Base-by-base conservation (phyloP, 805 yeast genomes). In the Candida pini region DNA sequence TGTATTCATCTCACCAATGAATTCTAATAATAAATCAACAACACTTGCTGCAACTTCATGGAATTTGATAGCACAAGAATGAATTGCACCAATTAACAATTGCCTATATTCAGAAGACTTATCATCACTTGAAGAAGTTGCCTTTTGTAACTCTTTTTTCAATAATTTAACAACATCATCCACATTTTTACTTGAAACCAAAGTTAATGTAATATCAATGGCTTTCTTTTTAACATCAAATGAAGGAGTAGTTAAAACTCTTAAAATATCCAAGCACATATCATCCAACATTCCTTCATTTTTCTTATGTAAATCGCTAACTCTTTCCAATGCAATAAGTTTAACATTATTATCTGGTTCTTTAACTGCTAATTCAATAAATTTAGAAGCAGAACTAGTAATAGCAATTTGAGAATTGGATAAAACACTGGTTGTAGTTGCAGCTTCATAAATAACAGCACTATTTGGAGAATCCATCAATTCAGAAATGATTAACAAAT, bases 271-370 rank as follows among this genome's bases (percentile, higher is more conserved):
- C 62, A 92, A 69, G 18, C 86, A 78, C 43, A 84, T 70, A 38
- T 84, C 94, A 54, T 85, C 89, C 46, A 90, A 70, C 31, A 84
- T 69, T 34, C 96, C 96, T 16, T 92, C 90, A 54, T 80, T 76
- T 42, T 71, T 72, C 42, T 66, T 65, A 53, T 85, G 81, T 34
- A 92, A 74, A 35, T 81, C 87, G 48, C 74, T 75, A 40, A 92
- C 79, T 59, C 94, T 77, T 54, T 87, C 92, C 53, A 92, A 70
- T 15, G 95, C 92, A 52, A 90, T 89, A 45, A 92, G 73, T 62
- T 94, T 94, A 49, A 90, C 89, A 54, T 89, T 92, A 64, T 85
- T 89, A 61, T 92, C 97, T n/a, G 95, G 72, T 56, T 88, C 97
- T 55, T 82, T 85, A 48, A 81, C 79, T 22, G 96, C 95, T 48